These are phyloP conservation scores for Ganoderma multipileum DNA, from an alignment of 1,284 basidiomycete species.

Conservation along the genomic window DNA sequence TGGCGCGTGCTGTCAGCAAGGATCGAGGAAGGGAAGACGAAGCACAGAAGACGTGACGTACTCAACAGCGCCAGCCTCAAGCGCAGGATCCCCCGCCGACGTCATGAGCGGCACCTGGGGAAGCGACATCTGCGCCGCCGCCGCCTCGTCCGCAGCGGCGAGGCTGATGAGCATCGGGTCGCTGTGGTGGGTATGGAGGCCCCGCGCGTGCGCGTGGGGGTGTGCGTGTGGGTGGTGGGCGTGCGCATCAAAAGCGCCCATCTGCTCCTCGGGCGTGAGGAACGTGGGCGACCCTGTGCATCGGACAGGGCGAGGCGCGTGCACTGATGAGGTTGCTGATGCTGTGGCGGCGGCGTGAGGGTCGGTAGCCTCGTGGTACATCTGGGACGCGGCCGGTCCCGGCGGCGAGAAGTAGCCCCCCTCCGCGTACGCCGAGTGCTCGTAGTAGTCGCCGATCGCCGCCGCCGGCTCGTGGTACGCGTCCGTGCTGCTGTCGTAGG, in stretches of 20 bases:
- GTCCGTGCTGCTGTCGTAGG: conserved; percentile 11
- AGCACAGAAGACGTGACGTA: conserved; percentile 9
- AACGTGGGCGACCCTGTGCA: conserved; percentile 29
- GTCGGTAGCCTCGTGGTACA: conserved; percentile 18
- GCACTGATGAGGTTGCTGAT: conserved; percentile 11
- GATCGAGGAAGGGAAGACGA: background rate
- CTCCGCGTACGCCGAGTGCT: conserved; percentile 16
- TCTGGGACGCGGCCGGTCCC: conserved; percentile 3
- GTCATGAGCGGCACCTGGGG: conserved; percentile 30
- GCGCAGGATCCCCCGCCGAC: conserved; percentile 9
- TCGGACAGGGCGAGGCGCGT: conserved; percentile 31
- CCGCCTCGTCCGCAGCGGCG: conserved; percentile 16
- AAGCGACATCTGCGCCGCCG: conserved; percentile 27
- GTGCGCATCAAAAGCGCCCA: background rate
- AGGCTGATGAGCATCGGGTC: conserved; percentile 25
- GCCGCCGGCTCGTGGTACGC: conserved; percentile 7
- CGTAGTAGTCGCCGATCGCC: conserved; percentile 7
- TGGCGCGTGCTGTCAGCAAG: background rate
- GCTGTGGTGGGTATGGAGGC: conserved; percentile 19
- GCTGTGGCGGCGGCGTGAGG: conserved; percentile 10
- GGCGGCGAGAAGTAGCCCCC: conserved; percentile 2
- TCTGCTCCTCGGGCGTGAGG: conserved; percentile 23
- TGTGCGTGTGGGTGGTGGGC: conserved; percentile 10
- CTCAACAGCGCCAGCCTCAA: conserved; percentile 22
- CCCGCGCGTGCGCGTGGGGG: conserved; percentile 5